A percentile compares a stretch with the other conserved stretches of the same genome.
phyloP scores from a whole-genome alignment of 2,329 filamentous ascomycete genomes.

The Capronia epimyces region DNA sequence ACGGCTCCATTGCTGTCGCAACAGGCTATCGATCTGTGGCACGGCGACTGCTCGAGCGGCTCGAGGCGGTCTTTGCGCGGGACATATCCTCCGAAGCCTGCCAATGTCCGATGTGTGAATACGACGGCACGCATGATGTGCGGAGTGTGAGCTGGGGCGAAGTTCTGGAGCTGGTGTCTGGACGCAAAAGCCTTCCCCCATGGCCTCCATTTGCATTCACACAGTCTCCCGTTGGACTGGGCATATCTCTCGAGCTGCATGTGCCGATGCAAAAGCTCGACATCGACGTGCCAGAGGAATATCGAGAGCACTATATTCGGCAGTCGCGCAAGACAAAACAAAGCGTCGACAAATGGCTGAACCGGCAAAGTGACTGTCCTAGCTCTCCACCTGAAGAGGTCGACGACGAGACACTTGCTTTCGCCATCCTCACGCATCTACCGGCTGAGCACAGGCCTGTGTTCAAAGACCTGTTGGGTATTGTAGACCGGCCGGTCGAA shows the following conservation, averaged over 20 bases:
- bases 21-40: constrained; percentile 95
- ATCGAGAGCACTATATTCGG: constrained; percentile 82
- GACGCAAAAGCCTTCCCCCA: constrained; percentile 72
- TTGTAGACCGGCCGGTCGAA: constrained; percentile 45
- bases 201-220: constrained; percentile 85
- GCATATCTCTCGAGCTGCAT: constrained; percentile 49
- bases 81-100: constrained; percentile 87
- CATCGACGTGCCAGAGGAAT: constrained; percentile 89
- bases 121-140: constrained; percentile 53
- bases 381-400: constrained; percentile 77
- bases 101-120: constrained; percentile 74
- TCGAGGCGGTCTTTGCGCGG: constrained; percentile 90
- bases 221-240: constrained; percentile 51
- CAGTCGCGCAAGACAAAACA: constrained; percentile 88
- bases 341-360: constrained; percentile 88
- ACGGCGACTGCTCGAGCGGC: constrained; percentile 75
- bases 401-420: constrained; percentile 87
- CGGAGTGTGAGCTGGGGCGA: constrained; percentile 89
- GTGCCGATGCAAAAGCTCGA: constrained; percentile 73
- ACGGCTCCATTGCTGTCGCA: constrained; percentile 87
- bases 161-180: constrained; percentile 86
- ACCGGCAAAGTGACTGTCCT: constrained; percentile 65
- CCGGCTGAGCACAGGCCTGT: constrained; percentile 67
- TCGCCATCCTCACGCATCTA: constrained; percentile 87
- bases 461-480: constrained; percentile 73